Percentiles rank a stretch among this genome's conserved stretches.
These are phyloP conservation scores for Tuber borchii DNA, from an alignment of 495 filamentous ascomycete species.

Conservation along the genomic window DNA sequence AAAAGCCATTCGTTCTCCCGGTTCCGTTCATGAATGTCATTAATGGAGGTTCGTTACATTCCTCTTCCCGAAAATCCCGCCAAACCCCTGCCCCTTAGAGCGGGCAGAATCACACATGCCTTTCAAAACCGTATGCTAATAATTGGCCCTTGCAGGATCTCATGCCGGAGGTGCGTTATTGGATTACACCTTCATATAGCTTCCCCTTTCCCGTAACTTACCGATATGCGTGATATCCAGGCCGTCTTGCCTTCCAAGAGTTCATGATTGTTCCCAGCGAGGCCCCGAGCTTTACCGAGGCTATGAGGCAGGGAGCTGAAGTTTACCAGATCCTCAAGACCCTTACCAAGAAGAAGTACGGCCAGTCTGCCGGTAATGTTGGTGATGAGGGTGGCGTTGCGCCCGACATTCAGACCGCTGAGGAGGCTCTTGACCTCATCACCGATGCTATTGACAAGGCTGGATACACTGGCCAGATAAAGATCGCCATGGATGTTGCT, in stretches of 20 bases:
- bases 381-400: slow-evolving; percentile 99
- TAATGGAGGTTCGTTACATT: slow-evolving; percentile 65
- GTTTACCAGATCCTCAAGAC: slow-evolving; percentile 97
- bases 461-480: slow-evolving; percentile 88
- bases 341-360: slow-evolving; percentile 99
- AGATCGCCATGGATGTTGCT: slow-evolving; percentile 99
- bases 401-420: slow-evolving; percentile 92
- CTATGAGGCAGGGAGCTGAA: slow-evolving; percentile 88
- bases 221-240: slow-evolving; percentile 14
- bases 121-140: background rate
- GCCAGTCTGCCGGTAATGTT: slow-evolving; percentile 96
- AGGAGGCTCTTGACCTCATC: slow-evolving; percentile 97
- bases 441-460: slow-evolving; percentile 87
- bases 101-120: slow-evolving; percentile 20
- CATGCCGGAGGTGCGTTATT: slow-evolving; percentile 68
- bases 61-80: slow-evolving; percentile 13
- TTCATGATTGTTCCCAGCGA: slow-evolving; percentile 96
- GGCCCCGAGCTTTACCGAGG: slow-evolving; percentile 87
- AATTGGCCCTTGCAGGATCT: slow-evolving; percentile 49
- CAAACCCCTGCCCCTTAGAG: background rate
- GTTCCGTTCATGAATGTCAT: slow-evolving; percentile 99
- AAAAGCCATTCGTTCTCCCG: slow-evolving; percentile 98
- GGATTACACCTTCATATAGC: background rate
- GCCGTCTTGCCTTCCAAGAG: slow-evolving; percentile 98
- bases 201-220: slow-evolving; percentile 20